Conservation (phyloP, 345 rosid genomes). For the Erysimum cheiranthoides region DNA sequence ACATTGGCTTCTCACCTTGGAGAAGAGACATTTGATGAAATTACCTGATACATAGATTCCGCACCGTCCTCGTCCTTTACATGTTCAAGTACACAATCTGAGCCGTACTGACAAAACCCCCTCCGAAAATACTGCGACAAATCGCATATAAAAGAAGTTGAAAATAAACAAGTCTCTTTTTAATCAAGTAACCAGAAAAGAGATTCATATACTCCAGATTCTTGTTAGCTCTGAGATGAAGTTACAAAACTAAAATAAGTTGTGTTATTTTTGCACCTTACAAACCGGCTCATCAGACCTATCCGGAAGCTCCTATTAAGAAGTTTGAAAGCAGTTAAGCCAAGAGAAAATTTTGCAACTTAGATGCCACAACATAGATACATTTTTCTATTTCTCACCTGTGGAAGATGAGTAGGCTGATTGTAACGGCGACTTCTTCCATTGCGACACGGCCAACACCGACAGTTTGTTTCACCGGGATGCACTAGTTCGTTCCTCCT, state of each 20-base stretch:
- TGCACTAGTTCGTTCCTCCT: neutral
- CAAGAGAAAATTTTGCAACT: neutral
- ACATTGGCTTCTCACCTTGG: neutral
- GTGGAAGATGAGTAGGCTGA: neutral
- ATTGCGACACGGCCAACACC: neutral
- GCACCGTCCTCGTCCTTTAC: neutral
- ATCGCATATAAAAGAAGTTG: neutral
- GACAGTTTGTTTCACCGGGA: neutral
- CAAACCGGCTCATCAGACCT: neutral
- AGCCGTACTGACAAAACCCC: neutral
- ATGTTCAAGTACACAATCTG: neutral
- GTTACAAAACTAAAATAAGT: neutral
- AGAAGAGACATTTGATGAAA: neutral
- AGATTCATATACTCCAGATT: neutral
- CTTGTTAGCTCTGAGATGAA: neutral
- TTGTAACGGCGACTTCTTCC: neutral
- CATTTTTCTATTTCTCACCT: neutral
- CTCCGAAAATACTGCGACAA: neutral
- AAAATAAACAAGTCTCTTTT: neutral
- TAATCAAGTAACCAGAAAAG: neutral
- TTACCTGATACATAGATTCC: neutral
- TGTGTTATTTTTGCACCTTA: neutral
- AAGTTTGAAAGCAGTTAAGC: neutral
- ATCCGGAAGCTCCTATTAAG: neutral
- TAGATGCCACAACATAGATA: neutral